Conservation (phyloP, 2,329 filamentous ascomycete species). For the Diaporthe ilicicola region DNA sequence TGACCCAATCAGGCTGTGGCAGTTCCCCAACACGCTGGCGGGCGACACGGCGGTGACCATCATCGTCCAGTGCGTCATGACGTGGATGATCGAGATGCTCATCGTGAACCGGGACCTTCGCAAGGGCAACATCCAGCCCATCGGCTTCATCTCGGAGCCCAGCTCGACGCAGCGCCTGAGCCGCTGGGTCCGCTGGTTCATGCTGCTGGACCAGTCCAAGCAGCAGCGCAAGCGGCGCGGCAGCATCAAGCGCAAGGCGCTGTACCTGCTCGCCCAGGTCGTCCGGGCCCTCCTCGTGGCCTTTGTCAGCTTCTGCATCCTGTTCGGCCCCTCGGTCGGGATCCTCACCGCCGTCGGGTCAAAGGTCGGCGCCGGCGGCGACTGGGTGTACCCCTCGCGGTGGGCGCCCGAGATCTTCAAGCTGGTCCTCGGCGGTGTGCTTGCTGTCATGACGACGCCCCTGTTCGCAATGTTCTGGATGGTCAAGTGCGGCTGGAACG, state of each 20-base stretch:
- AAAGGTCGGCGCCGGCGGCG: constrained; percentile 43
- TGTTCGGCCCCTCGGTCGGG: constrained; percentile 55
- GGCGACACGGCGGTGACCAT: constrained; percentile 61
- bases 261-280: constrained; percentile 47
- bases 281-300: constrained; percentile 47
- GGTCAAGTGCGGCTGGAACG: constrained; percentile 55
- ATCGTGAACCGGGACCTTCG: constrained; percentile 58
- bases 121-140: constrained; percentile 53
- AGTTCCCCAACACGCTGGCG: constrained; percentile 59
- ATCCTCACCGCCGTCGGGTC: constrained; percentile 50
- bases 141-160: constrained; percentile 54
- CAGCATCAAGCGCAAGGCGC: constrained; percentile 42
- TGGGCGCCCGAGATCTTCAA: constrained; percentile 63
- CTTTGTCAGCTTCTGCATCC: constrained; percentile 49
- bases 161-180: constrained; percentile 15
- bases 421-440: constrained; percentile 54
- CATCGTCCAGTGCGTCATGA: constrained; percentile 58
- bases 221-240: constrained; percentile 39
- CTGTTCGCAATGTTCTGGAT: constrained; percentile 60
- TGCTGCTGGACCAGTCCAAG: constrained; percentile 48
- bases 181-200: constrained; percentile 51
- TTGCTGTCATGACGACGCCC: constrained; percentile 57
- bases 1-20: constrained; percentile 56
- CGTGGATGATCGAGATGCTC: constrained; percentile 58
- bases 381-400: constrained; percentile 51